phyloP scores from a whole-genome alignment of 306 rosid species.

The Fagus crenata region DNA sequence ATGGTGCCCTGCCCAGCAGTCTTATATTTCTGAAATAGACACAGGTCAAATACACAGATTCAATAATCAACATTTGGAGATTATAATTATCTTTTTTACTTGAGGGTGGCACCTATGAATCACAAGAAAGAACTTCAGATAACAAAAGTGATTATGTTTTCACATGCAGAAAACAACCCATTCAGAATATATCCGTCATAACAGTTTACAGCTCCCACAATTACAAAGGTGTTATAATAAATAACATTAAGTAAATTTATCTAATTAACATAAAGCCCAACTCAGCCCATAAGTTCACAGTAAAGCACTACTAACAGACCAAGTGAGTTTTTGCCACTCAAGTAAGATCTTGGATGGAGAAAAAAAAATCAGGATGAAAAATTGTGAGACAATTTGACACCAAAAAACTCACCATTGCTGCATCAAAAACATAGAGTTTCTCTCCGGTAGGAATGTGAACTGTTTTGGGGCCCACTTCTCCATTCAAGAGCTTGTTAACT shows the following conservation, averaged over 20 bases:
- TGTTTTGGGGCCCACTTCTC: constrained; percentile 88
- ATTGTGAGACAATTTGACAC: constrained; percentile 5
- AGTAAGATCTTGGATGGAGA: background rate
- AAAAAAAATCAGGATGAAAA: constrained; percentile 5
- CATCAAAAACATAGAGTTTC: constrained; percentile 74
- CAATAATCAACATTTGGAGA: constrained; percentile 18
- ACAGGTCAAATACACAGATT: constrained; percentile 23
- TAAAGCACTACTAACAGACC: background rate
- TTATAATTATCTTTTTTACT: constrained; percentile 8
- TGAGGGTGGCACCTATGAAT: background rate
- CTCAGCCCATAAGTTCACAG: background rate
- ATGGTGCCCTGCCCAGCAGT: constrained; percentile 73
- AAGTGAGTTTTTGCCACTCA: background rate
- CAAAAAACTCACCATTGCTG: constrained; percentile 66
- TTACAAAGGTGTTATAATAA: background rate
- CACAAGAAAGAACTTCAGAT: background rate
- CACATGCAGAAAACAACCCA: background rate
- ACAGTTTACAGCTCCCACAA: background rate
- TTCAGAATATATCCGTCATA: background rate
- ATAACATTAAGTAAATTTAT: background rate
- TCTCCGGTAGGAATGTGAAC: constrained; percentile 85
- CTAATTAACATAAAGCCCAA: background rate
- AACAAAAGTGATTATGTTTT: background rate
- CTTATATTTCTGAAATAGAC: constrained; percentile 62
- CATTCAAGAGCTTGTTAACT: constrained; percentile 87